Conservation (phyloP, 192 early-diverging fungal species). For the Gamsiella multidivaricata region DNA sequence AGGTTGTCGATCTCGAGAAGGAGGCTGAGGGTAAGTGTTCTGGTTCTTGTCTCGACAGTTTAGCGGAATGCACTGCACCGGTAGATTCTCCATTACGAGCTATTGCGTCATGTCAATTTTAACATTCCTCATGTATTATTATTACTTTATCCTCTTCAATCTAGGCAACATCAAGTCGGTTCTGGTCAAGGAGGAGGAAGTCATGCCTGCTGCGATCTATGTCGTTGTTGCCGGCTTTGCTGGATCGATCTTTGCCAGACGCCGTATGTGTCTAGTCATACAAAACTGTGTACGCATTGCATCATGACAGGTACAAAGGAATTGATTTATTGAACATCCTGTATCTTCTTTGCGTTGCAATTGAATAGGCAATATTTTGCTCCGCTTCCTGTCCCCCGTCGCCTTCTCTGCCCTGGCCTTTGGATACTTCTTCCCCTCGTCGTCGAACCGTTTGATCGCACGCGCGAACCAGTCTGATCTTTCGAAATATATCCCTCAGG, state of each 20-base stretch:
- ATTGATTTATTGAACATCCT: neutral
- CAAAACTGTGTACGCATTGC: too few species aligned
- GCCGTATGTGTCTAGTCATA: slow-evolving; percentile 40
- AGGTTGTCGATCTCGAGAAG: slow-evolving; percentile 53
- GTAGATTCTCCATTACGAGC: too few species aligned
- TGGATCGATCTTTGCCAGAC: slow-evolving; percentile 44
- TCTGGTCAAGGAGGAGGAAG: slow-evolving; percentile 53
- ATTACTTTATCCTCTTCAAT: neutral
- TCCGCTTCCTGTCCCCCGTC: slow-evolving; percentile 44
- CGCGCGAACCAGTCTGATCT: slow-evolving; percentile 46
- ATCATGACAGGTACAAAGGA: too few species aligned
- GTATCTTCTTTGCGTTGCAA: neutral
- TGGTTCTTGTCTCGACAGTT: slow-evolving; percentile 2
- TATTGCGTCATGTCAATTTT: too few species aligned
- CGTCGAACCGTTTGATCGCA: slow-evolving; percentile 45
- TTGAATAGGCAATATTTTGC: slow-evolving; percentile 35
- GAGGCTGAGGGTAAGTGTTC: slow-evolving; percentile 43
- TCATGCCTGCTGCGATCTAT: slow-evolving; percentile 53
- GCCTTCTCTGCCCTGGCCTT: slow-evolving; percentile 52
- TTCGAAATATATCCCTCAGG: slow-evolving; percentile 38
- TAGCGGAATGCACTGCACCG: too few species aligned
- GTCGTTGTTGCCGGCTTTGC: slow-evolving; percentile 53
- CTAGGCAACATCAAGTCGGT: slow-evolving; percentile 51
- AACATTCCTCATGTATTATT: neutral
- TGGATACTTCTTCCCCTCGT: slow-evolving; percentile 53